phyloP scores from a whole-genome alignment of 306 rosid species.

The Urtica urens region DNA sequence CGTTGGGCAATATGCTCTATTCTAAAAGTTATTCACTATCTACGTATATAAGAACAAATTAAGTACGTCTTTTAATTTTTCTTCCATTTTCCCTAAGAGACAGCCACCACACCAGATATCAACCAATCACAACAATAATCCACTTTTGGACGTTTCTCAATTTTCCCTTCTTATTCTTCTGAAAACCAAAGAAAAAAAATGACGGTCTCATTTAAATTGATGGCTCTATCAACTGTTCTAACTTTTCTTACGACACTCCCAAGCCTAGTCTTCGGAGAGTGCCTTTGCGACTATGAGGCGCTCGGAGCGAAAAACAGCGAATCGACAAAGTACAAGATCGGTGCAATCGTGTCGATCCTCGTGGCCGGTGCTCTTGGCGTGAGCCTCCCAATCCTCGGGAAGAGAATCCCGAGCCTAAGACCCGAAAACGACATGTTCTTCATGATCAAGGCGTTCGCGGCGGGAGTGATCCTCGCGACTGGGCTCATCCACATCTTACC shows the following conservation, averaged over 20 bases:
- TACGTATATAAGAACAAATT: too few relatives aligned
- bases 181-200: too few relatives aligned
- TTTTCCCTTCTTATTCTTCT: too few relatives aligned
- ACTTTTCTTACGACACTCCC: conserved; percentile 17
- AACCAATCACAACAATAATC: too few relatives aligned
- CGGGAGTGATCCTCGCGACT: conserved; percentile 60
- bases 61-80: too few relatives aligned
- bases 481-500: conserved; percentile 79
- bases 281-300: conserved; percentile 24
- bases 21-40: too few relatives aligned
- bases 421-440: conserved; percentile 53
- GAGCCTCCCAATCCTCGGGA: conserved; percentile 45
- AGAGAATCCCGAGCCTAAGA: conserved; percentile 31
- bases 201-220: too few relatives aligned
- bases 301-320: conserved; percentile 7
- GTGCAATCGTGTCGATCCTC: conserved; percentile 38
- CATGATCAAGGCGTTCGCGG: conserved; percentile 54
- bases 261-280: conserved; percentile 18
- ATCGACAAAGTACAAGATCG: conserved; percentile 35
- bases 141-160: too few relatives aligned
- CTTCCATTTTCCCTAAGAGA: too few relatives aligned
- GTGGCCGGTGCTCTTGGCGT: conserved; percentile 48
- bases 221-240: neutral
- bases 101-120: too few relatives aligned
- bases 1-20: neutral